Evolutionary conservation across 306 rosid species (phyloP), one percentile per base, ranked within the genome.

Genomic region (Cucurbita pepo): DNA sequence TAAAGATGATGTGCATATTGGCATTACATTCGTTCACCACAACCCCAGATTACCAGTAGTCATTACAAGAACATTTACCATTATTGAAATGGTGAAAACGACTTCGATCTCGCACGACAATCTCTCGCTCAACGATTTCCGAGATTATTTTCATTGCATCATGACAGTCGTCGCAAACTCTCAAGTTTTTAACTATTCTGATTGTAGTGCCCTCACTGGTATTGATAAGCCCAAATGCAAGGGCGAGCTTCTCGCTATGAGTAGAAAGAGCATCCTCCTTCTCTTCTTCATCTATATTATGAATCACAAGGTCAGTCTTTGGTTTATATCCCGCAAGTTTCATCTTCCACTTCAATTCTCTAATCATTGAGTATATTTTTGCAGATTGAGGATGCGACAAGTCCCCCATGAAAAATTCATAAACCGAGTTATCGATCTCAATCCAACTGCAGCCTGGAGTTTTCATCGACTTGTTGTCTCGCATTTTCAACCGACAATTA

Each of bases 331-430:
- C 84, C 10, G 81, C 81, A 0, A 77, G 40, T 50, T 81, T 77
- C 81, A 81, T 57, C 63, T 77, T 77, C 78, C 69, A 67, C 40
- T 76, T 73, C 36, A 81, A 65, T 81, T 81, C 81, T 69, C 56
- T 67, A 25, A 77, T 62, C 84, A 81, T 73, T 2, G 66, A 48
- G 66, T 81, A 77, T 64, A 80, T 57, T 79, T 72, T 66, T 22
- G 59, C 80, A 7, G 78, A 22, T 47, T 53, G 79, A 41, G 77
- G 77, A 56, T 77, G 81, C 5, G 84, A 74, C 1, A 44, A 65
- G 56, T 69, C 81, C 63, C 81, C 84, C 79, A 81, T 77, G 69
- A 81, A 81, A 71, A 81, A 81, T 61, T 81, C 79, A 74, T 81
- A 71, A 22, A 81, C 81, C 15, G 72, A 60, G 70, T 77, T 81